Base-by-base conservation (phyloP, 192 early-diverging fungal genomes). In the Neocallimastix lanati region DNA sequence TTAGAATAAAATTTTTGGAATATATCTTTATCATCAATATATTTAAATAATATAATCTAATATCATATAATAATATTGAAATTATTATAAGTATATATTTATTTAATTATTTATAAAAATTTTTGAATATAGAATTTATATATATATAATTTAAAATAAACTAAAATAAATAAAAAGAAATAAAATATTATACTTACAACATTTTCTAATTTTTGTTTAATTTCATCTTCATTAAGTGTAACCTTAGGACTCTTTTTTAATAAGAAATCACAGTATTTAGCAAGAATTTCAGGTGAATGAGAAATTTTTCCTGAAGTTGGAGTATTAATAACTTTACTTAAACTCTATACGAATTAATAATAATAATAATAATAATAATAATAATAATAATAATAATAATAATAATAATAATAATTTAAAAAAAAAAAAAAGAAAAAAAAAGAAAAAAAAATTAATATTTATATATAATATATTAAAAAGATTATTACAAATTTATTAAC, bases 1-100 rank as follows among this genome's bases (percentile, higher is more conserved):
- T 93, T 94, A 37, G 92, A 91, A 85, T 99, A 99, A 77, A 96
- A 96, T 86, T 96, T 95, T 84, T 98, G 96, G 87, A 98, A 99
- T 30, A 99, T 94, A 83, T 99, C 97, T 84, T 95, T 94, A 88
- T 96, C 95, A 80, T 96, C 95, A 67, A 99, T 90, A 83, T 95
- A 99, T 84, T 96, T 95, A 86, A 96, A 97, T 18, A 99, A 90
- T 11, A 92, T 96, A 88, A 99, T 95, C 91, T 93, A 78, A n/a
- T 36, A 29, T 28, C 28, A 29, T 78, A 28, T 18, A 77, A n/a
- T n/a, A n/a, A n/a, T n/a, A n/a, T n/a, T n/a, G n/a, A n/a, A n/a
- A n/a, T n/a, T n/a, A n/a, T n/a, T n/a, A n/a, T n/a, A n/a, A n/a
- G n/a, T n/a, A n/a, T n/a, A n/a, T n/a, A n/a, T n/a, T n/a, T n/a